phyloP scores from a whole-genome alignment of 768 basidiomycete genomes.

The Sarcodon sp. region DNA sequence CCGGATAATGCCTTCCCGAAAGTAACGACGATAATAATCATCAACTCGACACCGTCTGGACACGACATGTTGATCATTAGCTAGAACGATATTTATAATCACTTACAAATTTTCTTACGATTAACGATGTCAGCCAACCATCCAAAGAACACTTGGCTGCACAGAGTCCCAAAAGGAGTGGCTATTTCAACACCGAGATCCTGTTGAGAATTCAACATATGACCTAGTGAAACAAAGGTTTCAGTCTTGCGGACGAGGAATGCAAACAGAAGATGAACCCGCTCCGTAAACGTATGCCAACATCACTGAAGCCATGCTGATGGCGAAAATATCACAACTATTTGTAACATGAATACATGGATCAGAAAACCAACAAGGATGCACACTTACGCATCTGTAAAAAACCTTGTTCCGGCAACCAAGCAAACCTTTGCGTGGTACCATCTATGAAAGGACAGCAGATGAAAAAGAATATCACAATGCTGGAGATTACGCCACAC shows the following conservation, averaged over 20 bases:
- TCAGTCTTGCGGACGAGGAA: conserved; percentile 1
- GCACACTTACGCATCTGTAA: conserved; percentile 14
- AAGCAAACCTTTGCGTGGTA: conserved; percentile 35
- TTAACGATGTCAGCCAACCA: conserved; percentile 31
- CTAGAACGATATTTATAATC: neutral
- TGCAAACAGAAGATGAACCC: conserved; percentile 3
- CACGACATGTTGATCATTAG: neutral
- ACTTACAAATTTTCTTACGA: conserved; percentile 24
- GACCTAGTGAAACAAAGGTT: conserved; percentile 3
- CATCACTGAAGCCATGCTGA: conserved; percentile 33
- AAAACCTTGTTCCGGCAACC: conserved; percentile 20
- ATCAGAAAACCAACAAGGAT: too few species aligned
- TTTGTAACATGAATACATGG: conserved; percentile 2
- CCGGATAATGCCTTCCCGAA: conserved; percentile 26
- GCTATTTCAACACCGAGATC: conserved; percentile 33
- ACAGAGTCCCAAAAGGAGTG: conserved; percentile 25
- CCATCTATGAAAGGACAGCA: conserved; percentile 12
- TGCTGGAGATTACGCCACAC: conserved; percentile 11
- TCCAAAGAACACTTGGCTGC: conserved; percentile 30
- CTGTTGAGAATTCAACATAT: conserved; percentile 27
- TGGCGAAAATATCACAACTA: conserved; percentile 26
- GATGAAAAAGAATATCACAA: neutral
- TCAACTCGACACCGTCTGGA: conserved; percentile 31
- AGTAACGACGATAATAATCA: conserved; percentile 25
- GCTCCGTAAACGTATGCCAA: conserved; percentile 29